Base-by-base conservation (phyloP, 257 asterid genomes). In the Fraxinus anomala region DNA sequence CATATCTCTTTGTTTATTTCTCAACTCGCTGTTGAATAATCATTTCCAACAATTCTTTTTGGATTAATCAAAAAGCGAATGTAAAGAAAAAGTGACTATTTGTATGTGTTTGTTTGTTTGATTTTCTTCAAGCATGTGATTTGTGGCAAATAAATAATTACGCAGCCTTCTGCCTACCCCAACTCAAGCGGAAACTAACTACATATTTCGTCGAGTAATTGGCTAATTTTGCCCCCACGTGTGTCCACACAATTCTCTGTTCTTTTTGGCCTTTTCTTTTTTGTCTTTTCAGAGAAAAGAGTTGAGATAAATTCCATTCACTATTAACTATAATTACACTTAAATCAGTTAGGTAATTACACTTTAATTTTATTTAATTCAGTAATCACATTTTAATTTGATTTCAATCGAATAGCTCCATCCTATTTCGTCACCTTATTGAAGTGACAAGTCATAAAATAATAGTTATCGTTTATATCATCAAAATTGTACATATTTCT, bases 1-100 rank as follows among this genome's bases (percentile, higher is more conserved):
- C 92, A 88, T 88, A 76, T 83, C 90, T 86, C 88, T 85, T 86
- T 80, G 87, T 79, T 40, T 78, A 73, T 36, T 21, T 49, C 68
- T 36, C 28, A 14, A 2, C 54, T 28, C 8, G 16, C 36, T 40
- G 6, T 71, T 30, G 59, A 71, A 37, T 39, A 5, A 49, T 71
- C 6, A n/a, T 56, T 17, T 5, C 12, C 28, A n/a, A 21, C 10
- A 6, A 21, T 59, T 21, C n/a, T 33, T 21, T 14, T 34, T 8
- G 17, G 65, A 34, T 49, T 63, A 33, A 40, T 66, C 37, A 26
- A 66, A 65, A 76, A 76, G 12, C 2, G 12, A 42, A 72, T 36
- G 39, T 63, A 56, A 51, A 37, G 44, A 80, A 26, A 44, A 73
- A 28, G 76, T 47, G 21, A 8, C 21, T 21, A 23, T 9, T 8